Evolutionary conservation across 1,284 basidiomycete species (phyloP).

Genomic region (Ganoderma boninense): DNA sequence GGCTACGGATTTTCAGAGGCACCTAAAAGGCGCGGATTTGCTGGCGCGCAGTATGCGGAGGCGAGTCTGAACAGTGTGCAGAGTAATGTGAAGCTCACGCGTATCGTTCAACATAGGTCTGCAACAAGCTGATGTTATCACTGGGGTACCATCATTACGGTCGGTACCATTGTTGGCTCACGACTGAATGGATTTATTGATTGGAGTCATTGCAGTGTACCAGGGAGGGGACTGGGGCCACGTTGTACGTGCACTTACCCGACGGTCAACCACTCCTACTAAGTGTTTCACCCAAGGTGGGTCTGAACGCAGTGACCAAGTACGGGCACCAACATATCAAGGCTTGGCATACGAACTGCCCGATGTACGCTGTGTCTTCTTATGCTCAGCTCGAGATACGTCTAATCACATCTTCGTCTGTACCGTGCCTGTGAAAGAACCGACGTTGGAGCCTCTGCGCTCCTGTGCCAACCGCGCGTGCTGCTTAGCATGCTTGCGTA

Average conservation of each 20-base stretch:
- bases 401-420: background rate
- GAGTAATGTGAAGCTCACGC: background rate
- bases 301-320: background rate
- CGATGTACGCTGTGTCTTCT: background rate
- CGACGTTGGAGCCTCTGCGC: background rate
- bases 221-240: conserved; percentile 2
- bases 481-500: background rate
- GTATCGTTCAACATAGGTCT: background rate
- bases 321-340: conserved; percentile 3
- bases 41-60: conserved; percentile 26
- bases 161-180: background rate
- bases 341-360: conserved; percentile 11
- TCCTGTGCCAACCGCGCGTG: background rate
- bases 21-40: conserved; percentile 48
- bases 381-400: background rate
- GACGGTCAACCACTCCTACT: background rate
- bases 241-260: background rate
- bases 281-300: background rate
- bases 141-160: background rate
- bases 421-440: background rate
- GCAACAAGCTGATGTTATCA: background rate
- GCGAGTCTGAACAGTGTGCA: conserved; percentile 1
- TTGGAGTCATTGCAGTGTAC: background rate
- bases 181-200: background rate
- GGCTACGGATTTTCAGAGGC: conserved; percentile 63